phyloP scores from a whole-genome alignment of 192 early-diverging fungal species.

The Coemansia sp. region DNA sequence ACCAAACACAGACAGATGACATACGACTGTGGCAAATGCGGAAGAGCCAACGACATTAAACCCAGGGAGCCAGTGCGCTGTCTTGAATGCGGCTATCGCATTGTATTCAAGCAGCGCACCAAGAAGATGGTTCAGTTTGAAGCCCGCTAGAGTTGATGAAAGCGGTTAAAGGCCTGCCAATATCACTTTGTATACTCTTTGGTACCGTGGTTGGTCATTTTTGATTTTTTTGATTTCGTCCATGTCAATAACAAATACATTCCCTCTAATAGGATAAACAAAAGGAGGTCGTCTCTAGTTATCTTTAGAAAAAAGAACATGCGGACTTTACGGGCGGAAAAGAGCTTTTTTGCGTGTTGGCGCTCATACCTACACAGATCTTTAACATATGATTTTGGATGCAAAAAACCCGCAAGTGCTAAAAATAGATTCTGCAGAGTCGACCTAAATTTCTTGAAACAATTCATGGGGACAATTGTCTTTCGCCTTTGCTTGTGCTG shows the following conservation, averaged over 20 bases:
- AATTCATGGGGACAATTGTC: neutral
- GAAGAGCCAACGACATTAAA: conserved; percentile 86
- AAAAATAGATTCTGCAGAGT: neutral
- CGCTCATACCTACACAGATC: too few species aligned
- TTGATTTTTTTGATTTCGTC: too few species aligned
- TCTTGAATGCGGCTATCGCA: conserved; percentile 92
- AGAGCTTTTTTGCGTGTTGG: too few species aligned
- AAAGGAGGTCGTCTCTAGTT: too few species aligned
- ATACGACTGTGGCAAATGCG: conserved; percentile 67
- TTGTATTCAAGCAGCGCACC: conserved; percentile 98
- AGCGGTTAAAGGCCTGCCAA: neutral
- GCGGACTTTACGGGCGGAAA: too few species aligned
- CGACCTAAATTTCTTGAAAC: neutral
- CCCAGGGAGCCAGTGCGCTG: conserved; percentile 95
- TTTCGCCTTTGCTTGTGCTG: neutral
- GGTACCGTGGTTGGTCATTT: neutral
- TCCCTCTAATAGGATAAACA: too few species aligned
- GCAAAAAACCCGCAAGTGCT: neutral
- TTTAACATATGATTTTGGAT: neutral
- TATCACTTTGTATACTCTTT: neutral
- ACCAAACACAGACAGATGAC: conserved; percentile 17
- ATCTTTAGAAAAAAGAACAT: too few species aligned
- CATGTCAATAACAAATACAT: too few species aligned
- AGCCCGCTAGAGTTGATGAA: conserved; percentile 68
- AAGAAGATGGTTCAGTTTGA: conserved; percentile 94